Evolutionary conservation across 2,329 filamentous ascomycete genomes (phyloP).

Genomic region (Camillea tinctor): DNA sequence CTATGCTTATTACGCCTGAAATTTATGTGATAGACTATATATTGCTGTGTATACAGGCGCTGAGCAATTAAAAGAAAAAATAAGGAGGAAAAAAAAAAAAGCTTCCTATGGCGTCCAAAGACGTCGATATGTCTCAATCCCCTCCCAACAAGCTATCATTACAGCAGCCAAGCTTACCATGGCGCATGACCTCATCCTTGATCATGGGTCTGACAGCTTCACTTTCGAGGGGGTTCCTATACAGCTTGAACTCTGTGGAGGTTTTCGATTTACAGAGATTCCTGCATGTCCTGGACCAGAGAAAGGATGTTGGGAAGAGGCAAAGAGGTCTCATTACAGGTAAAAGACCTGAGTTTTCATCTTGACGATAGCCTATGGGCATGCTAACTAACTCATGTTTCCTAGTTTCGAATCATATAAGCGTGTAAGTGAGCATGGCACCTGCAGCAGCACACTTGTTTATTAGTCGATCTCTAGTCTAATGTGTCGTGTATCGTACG

Average conservation of each 20-base stretch:
- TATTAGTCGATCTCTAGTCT: constrained; percentile 18
- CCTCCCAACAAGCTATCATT: constrained; percentile 20
- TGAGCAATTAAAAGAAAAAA: not conserved
- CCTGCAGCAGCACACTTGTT: constrained; percentile 19
- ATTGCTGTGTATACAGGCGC: constrained; percentile 13
- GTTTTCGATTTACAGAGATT: constrained; percentile 75
- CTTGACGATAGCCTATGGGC: constrained; percentile 2
- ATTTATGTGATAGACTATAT: not conserved
- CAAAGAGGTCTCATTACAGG: constrained; percentile 81
- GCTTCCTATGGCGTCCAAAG: not conserved
- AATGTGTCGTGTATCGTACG: constrained; percentile 14
- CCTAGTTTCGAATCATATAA: constrained; percentile 82
- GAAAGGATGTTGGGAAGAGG: constrained; percentile 64
- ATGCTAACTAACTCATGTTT: constrained; percentile 12
- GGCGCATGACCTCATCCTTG: constrained; percentile 71
- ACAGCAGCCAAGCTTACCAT: constrained; percentile 58
- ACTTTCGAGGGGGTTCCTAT: constrained; percentile 72
- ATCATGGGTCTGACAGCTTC: constrained; percentile 73
- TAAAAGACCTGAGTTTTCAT: constrained; percentile 36
- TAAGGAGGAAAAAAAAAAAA: too few species aligned
- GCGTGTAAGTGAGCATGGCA: constrained; percentile 64
- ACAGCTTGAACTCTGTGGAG: constrained; percentile 71
- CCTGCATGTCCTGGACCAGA: constrained; percentile 69
- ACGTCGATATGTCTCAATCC: constrained; percentile 18
- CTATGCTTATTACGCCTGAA: not conserved